Evolutionary conservation across 2,329 filamentous ascomycete genomes (phyloP).

Genomic region (Colletotrichum truncatum): DNA sequence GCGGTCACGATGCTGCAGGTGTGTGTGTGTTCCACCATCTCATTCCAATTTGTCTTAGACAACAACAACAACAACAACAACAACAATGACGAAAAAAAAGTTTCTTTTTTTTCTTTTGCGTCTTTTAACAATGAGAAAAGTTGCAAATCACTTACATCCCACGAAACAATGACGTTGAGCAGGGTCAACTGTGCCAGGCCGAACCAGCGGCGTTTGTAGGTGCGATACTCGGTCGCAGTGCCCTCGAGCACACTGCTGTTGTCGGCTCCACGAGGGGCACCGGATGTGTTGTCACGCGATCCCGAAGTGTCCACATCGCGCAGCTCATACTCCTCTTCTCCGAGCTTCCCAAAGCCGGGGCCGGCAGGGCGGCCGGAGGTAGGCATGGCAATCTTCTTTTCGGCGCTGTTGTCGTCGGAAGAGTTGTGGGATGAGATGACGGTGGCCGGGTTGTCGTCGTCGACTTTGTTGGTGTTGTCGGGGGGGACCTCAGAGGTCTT

Average conservation of each 20-base stretch:
- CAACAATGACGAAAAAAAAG: too few relatives aligned
- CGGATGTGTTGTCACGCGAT: not conserved
- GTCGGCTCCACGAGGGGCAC: too few relatives aligned
- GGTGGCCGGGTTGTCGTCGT: not conserved
- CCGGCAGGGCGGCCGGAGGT: constrained; percentile 1
- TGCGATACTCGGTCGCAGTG: constrained; percentile 46
- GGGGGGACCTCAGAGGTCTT: not conserved
- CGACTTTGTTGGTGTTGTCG: not conserved
- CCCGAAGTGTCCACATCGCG: constrained; percentile 10
- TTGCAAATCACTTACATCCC: constrained; percentile 77
- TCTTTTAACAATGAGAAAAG: too few relatives aligned
- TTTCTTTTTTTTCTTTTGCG: too few relatives aligned
- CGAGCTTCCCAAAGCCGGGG: constrained; percentile 33
- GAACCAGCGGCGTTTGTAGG: constrained; percentile 89
- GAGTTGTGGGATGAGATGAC: not conserved
- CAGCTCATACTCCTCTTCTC: constrained; percentile 29
- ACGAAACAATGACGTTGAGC: constrained; percentile 92
- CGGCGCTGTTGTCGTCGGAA: not conserved
- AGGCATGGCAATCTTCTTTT: constrained; percentile 10
- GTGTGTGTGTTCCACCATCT: too few relatives aligned
- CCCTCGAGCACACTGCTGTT: constrained; percentile 39
- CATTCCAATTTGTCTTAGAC: not conserved
- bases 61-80: too few relatives aligned
- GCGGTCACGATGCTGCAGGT: not conserved
- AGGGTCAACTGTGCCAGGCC: constrained; percentile 85